Evolutionary conservation across 805 yeast species (phyloP).

Genomic region (Komagataella ulmi): DNA sequence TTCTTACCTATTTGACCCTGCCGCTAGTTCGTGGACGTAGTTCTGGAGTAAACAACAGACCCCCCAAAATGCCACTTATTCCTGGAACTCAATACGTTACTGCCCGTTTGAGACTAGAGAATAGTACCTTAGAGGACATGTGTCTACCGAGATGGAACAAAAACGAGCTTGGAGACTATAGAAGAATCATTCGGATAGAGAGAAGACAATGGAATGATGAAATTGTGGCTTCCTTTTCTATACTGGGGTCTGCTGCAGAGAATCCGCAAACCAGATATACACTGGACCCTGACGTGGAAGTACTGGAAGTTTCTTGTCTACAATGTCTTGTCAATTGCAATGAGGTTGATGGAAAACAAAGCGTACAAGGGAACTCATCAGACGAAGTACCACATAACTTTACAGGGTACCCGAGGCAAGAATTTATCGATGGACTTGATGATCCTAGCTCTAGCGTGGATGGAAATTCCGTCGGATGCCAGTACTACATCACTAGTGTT

Average conservation of each 20-base stretch:
- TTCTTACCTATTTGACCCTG: no score
- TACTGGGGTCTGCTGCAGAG: slow-evolving; percentile 37
- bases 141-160: slow-evolving; percentile 38
- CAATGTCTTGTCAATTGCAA: slow-evolving; percentile 19
- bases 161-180: slow-evolving; percentile 30
- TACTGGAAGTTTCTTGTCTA: slow-evolving; percentile 43
- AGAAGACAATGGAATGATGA: slow-evolving; percentile 34
- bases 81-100: slow-evolving; percentile 21
- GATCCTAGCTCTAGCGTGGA: no score
- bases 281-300: slow-evolving; percentile 22
- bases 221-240: slow-evolving; percentile 33
- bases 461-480: no score
- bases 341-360: slow-evolving; percentile 1
- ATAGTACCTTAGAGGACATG: slow-evolving; percentile 30
- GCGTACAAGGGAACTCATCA: slow-evolving; percentile 5
- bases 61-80: slow-evolving; percentile 20
- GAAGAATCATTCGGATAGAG: slow-evolving; percentile 47
- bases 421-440: no score
- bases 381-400: no score
- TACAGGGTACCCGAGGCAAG: no score
- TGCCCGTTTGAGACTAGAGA: slow-evolving; percentile 30
- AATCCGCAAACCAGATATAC: slow-evolving; percentile 26
- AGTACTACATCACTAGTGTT: slow-evolving; percentile 46
- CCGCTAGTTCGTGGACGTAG: slow-evolving; percentile 28
- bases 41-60: slow-evolving; percentile 40